Evolutionary conservation across 345 rosid genomes (phyloP), one percentile per base, ranked within the genome.

Genomic region (Mallotus nudiflorus): DNA sequence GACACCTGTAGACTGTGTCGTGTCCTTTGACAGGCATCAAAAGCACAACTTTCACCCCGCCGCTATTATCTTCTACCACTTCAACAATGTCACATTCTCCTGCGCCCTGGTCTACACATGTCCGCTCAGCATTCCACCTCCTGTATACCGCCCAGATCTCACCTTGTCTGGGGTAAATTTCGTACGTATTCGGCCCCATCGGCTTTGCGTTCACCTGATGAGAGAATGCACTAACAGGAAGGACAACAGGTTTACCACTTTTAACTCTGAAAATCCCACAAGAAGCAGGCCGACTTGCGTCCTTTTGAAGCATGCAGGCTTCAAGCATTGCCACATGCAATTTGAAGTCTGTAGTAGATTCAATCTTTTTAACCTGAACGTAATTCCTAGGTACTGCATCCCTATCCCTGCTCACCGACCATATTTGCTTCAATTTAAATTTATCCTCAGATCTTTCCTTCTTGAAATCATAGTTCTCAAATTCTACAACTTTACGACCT

Each of bases 111-210:
- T 81, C 77, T 46, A 68, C 49, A 62, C n/a, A 28, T 19, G 11
- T n/a, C 16, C 33, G 55, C 31, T 53, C 72, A 8, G 60, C 35
- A 19, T 66, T 68, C 78, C 78, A 66, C 64, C 61, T 75, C 81
- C 65, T 82, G 71, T 79, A 80, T 31, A 83, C 12, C n/a, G 93
- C 89, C 93, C 89, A 89, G 28, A 87, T 66, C 83, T 87, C 84
- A 24, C 83, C 90, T 66, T 80, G 65, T 46, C 71, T 74, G 2
- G 91, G 90, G 60, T 68, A 80, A 40, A 87, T 64, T 66, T 80
- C 79, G 51, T 54, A 78, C 66, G 51, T 73, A 65, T 51, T 31
- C 66, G 28, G 65, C 12, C 71, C 75, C 29, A 31, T 14, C 25
- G 48, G 6, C 54, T 66, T 68, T 5, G 81, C 86, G 39, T 66